A percentile compares a stretch with the other conserved stretches of the same genome.
Conservation (phyloP, 192 early-diverging fungal genomes). For the Phlyctochytrium arcticum region DNA sequence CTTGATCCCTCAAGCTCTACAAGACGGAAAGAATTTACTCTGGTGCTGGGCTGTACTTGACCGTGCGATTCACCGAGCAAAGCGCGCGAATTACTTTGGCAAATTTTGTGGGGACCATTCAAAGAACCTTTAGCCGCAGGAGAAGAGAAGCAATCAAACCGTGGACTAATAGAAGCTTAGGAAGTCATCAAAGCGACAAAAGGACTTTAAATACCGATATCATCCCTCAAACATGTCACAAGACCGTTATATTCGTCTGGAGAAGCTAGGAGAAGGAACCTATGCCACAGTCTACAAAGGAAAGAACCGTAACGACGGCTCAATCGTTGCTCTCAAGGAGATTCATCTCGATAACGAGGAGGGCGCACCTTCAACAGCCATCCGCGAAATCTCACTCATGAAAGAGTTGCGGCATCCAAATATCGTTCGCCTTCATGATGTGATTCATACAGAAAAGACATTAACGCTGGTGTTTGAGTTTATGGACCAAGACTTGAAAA, state of each 20-base stretch:
- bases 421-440: slow-evolving; percentile 84
- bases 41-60: no score
- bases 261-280: slow-evolving; percentile 53
- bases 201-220: no score
- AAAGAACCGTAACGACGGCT: slow-evolving; percentile 85
- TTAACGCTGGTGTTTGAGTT: slow-evolving; percentile 98
- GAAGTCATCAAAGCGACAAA: no score
- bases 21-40: no score
- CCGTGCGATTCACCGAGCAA: no score
- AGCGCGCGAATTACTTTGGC: no score
- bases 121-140: no score
- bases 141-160: no score
- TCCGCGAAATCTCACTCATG: slow-evolving; percentile 75
- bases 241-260: slow-evolving; percentile 1
- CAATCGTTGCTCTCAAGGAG: slow-evolving; percentile 94
- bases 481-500: slow-evolving; percentile 97
- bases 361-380: slow-evolving; percentile 61
- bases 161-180: no score
- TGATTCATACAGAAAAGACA: slow-evolving; percentile 96
- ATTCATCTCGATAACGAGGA: slow-evolving; percentile 54
- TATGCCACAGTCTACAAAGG: slow-evolving; percentile 99
- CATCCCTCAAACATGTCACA: no score
- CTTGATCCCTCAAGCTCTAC: no score
- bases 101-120: no score
- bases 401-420: slow-evolving; percentile 80